Conservation (phyloP, 78 protist species). For the Dictyostelium firmibasis region DNA sequence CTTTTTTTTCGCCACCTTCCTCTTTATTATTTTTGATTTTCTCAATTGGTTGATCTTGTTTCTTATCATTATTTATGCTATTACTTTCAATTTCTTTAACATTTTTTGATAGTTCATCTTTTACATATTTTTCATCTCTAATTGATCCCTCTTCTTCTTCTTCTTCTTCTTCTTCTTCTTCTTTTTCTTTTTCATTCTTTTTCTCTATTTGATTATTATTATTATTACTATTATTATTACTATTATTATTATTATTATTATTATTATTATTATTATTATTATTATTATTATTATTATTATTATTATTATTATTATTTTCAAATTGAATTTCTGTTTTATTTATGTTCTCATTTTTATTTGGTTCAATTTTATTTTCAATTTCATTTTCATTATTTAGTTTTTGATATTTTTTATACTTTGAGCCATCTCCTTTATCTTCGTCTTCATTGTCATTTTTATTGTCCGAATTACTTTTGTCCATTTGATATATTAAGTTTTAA, state of each 20-base stretch:
- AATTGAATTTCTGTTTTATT: background rate
- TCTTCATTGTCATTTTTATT: background rate
- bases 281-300: slow-evolving; percentile 8
- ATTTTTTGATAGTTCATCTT: background rate
- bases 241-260: slow-evolving; percentile 4
- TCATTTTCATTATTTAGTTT: background rate
- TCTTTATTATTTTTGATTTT: slow-evolving; percentile 8
- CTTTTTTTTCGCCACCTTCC: background rate
- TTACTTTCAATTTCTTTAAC: background rate
- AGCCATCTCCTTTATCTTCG: background rate
- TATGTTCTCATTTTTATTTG: background rate
- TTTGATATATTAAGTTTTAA: too few relatives aligned
- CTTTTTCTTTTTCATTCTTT: background rate
- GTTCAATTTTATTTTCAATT: background rate
- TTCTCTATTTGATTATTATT: background rate
- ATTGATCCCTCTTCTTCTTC: background rate
- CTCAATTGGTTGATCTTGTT: background rate
- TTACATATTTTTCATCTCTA: background rate
- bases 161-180: background rate
- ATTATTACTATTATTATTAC: background rate
- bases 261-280: slow-evolving; percentile 8
- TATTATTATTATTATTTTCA: background rate
- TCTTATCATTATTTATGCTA: slow-evolving; percentile 8
- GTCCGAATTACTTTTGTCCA: background rate
- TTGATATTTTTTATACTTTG: background rate